Conservation (phyloP, 1,284 basidiomycete species). For the Cryptococcus hybrid region DNA sequence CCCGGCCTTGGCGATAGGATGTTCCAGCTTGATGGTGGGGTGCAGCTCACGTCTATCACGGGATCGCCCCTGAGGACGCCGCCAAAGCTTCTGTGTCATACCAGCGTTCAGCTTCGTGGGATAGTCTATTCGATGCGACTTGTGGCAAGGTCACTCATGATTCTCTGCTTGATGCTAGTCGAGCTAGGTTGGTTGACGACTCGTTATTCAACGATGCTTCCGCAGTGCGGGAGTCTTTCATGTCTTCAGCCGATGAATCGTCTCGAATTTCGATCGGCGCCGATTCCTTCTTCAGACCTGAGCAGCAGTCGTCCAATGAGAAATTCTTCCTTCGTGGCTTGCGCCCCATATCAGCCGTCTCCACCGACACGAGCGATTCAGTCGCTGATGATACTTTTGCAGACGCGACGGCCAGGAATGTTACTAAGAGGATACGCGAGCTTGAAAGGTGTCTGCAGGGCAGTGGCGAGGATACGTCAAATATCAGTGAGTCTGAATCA, state of each 20-base stretch:
- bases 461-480: conserved; percentile 23
- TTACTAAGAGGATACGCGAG: conserved; percentile 2
- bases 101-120: conserved; percentile 12
- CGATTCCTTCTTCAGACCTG: conserved; percentile 64
- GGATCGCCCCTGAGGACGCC: conserved; percentile 58
- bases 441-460: conserved; percentile 20
- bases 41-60: conserved; percentile 64
- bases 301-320: background rate
- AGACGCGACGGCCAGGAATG: conserved; percentile 7
- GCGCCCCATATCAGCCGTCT: conserved; percentile 27
- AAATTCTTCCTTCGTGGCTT: conserved; percentile 23
- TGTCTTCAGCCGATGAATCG: conserved; percentile 55
- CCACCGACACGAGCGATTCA: conserved; percentile 14
- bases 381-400: conserved; percentile 31
- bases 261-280: conserved; percentile 44
- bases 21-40: conserved; percentile 65
- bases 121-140: conserved; percentile 37
- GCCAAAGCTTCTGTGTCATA: background rate
- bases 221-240: background rate
- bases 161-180: conserved; percentile 59
- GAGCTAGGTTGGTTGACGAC: conserved; percentile 53
- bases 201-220: conserved; percentile 61
- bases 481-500: conserved; percentile 20
- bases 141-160: conserved; percentile 53
- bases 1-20: conserved; percentile 84